phyloP scores from a whole-genome alignment of 2,329 filamentous ascomycete species.

The Eutypella sp. region DNA sequence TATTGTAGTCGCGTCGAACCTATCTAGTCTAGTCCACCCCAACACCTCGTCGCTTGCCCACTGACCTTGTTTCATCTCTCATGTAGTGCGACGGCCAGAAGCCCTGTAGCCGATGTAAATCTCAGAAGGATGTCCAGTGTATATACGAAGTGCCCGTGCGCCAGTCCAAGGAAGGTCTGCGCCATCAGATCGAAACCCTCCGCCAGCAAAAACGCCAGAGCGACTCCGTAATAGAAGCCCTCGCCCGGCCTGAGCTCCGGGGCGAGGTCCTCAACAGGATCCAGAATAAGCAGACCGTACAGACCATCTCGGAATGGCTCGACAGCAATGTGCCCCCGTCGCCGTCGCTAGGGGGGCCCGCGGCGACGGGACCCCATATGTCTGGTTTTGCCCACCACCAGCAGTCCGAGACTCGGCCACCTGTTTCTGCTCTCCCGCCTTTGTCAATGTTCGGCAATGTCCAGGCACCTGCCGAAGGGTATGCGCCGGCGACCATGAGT shows the following conservation, averaged over 20 bases:
- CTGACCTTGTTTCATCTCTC: conserved; percentile 2
- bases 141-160: conserved; percentile 59
- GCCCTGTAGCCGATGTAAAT: conserved; percentile 51
- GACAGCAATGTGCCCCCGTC: conserved; percentile 26
- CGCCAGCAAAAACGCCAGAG: conserved; percentile 49
- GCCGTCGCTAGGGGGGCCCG: conserved; percentile 7
- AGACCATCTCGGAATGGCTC: conserved; percentile 53
- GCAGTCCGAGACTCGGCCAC: conserved; percentile 18
- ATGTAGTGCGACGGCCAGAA: conserved; percentile 53
- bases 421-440: conserved; percentile 22
- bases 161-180: conserved; percentile 58
- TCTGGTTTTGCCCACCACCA: conserved; percentile 24
- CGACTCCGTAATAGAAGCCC: conserved; percentile 51
- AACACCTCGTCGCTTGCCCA: neutral
- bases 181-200: conserved; percentile 54
- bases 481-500: conserved; percentile 26
- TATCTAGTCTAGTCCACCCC: no score
- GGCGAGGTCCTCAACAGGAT: conserved; percentile 51
- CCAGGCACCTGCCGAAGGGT: conserved; percentile 14
- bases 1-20: no score
- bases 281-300: conserved; percentile 48
- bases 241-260: conserved; percentile 45
- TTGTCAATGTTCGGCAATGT: conserved; percentile 18
- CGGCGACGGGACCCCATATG: conserved; percentile 4
- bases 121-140: conserved; percentile 51